phyloP scores from a whole-genome alignment of 805 yeast genomes.

The Blastobotrys mokoenaii region DNA sequence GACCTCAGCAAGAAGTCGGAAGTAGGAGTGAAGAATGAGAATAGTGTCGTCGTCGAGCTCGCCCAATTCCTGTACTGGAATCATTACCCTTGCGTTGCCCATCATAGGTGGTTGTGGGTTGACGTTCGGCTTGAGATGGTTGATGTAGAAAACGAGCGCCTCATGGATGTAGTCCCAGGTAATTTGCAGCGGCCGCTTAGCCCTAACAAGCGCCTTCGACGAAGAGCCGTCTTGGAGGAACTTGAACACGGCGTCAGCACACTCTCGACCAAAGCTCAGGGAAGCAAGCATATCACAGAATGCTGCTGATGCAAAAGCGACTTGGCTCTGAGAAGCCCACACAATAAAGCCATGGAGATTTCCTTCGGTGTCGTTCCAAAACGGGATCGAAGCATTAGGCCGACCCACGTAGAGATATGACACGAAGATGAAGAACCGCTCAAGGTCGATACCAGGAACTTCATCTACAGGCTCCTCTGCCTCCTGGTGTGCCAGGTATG shows the following conservation, averaged over 20 bases:
- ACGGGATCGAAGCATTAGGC: constrained; percentile 43
- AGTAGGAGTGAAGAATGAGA: constrained; percentile 62
- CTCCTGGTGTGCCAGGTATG: constrained; percentile 19
- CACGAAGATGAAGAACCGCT: constrained; percentile 72
- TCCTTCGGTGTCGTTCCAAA: constrained; percentile 63
- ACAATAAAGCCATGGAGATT: constrained; percentile 70
- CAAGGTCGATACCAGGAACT: constrained; percentile 73
- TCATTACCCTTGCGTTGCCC: constrained; percentile 7
- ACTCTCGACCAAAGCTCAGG: constrained; percentile 51
- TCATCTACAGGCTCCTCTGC: constrained; percentile 33
- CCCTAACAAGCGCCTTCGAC: background rate
- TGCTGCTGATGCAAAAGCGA: constrained; percentile 65
- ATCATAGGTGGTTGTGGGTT: constrained; percentile 1
- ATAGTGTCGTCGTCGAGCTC: constrained; percentile 77
- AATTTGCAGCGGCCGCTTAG: constrained; percentile 15
- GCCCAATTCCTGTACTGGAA: constrained; percentile 30
- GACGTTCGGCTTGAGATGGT: constrained; percentile 27
- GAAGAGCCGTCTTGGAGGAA: constrained; percentile 11
- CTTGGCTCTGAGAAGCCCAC: constrained; percentile 82
- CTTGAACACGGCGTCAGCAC: constrained; percentile 33
- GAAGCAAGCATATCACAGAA: constrained; percentile 74
- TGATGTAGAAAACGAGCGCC: constrained; percentile 46
- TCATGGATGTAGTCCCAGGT: constrained; percentile 51
- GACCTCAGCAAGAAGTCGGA: constrained; percentile 54
- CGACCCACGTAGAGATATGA: constrained; percentile 60